A percentile compares a stretch with the other conserved stretches of the same genome.
Conservation (phyloP, 2,329 filamentous ascomycete genomes). For the Colletotrichum gloeosporioides region DNA sequence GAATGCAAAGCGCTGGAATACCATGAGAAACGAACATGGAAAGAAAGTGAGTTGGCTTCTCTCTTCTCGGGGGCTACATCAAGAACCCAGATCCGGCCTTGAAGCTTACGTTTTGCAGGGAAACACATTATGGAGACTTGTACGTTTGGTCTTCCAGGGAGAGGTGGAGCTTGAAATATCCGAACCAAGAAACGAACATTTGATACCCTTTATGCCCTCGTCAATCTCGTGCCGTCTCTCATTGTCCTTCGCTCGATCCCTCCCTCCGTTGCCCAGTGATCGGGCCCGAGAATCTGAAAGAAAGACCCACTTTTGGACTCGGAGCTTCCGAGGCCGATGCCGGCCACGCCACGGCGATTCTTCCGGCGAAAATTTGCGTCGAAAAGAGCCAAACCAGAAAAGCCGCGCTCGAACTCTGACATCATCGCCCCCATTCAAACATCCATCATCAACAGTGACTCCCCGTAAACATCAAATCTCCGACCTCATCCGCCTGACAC, state of each 20-base stretch:
- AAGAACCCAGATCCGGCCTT: accelerated
- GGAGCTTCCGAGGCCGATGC: slow-evolving; percentile 15
- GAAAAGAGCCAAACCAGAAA: not conserved
- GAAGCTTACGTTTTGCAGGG: not conserved
- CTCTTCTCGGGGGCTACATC: not conserved
- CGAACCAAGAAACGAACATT: not conserved
- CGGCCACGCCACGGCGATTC: slow-evolving; percentile 7
- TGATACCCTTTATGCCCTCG: not conserved
- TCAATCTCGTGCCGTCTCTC: not conserved
- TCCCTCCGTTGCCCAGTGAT: not conserved
- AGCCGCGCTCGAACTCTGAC: not conserved
- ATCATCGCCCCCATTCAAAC: slow-evolving; percentile 7
- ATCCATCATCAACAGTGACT: not conserved
- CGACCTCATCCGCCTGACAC: not conserved
- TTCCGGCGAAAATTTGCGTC: slow-evolving; percentile 19
- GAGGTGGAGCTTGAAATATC: not conserved
- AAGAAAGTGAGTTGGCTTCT: not conserved
- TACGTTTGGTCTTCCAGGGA: not conserved
- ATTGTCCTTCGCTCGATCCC: not conserved
- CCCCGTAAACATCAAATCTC: not conserved
- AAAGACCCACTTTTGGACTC: not conserved
- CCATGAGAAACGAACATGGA: slow-evolving; percentile 5
- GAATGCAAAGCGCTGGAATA: slow-evolving; percentile 29
- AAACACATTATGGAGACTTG: slow-evolving; percentile 15
- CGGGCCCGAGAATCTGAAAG: not conserved